phyloP scores from a whole-genome alignment of 2,329 filamentous ascomycete species.

The Raffaelea arxii region DNA sequence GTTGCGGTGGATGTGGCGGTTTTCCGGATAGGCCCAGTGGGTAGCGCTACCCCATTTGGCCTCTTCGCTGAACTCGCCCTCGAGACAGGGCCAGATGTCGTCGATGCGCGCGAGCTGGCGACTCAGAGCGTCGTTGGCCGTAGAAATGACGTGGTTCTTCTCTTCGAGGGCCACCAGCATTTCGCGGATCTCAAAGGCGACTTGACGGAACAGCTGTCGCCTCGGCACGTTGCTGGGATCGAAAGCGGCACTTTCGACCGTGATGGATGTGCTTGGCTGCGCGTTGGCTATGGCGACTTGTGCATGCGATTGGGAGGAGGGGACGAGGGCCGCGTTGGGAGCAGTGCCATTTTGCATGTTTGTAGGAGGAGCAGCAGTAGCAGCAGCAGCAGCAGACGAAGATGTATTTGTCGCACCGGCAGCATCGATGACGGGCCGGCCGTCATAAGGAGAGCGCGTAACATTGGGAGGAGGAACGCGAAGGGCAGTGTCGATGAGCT shows the following conservation, averaged over 20 bases:
- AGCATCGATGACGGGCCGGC: constrained; percentile 26
- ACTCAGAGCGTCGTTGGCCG: constrained; percentile 80
- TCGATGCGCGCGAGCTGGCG: constrained; percentile 79
- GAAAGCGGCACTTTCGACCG: constrained; percentile 37
- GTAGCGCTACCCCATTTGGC: constrained; percentile 83
- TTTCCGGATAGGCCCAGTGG: constrained; percentile 93
- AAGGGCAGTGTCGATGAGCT: constrained; percentile 59
- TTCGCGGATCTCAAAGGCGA: constrained; percentile 68
- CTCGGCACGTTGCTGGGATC: constrained; percentile 52
- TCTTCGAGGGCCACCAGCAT: constrained; percentile 89
- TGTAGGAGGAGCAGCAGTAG: constrained; percentile 37
- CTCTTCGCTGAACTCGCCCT: constrained; percentile 86
- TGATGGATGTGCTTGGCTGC: constrained; percentile 12
- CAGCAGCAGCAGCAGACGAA: constrained; percentile 15
- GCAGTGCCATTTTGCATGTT: constrained; percentile 32
- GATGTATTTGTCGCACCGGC: not conserved
- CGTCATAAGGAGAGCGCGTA: constrained; percentile 31
- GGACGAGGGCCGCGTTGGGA: constrained; percentile 4
- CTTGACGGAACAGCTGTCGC: constrained; percentile 67
- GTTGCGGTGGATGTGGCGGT: constrained; percentile 51
- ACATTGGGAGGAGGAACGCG: constrained; percentile 38
- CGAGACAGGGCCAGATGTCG: constrained; percentile 76
- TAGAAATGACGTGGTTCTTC: constrained; percentile 93
- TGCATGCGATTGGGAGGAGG: not conserved
- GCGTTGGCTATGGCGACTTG: constrained; percentile 13